These are phyloP conservation scores for Leishmania tropica DNA, from an alignment of 208 protist genomes.

Conservation along the genomic window DNA sequence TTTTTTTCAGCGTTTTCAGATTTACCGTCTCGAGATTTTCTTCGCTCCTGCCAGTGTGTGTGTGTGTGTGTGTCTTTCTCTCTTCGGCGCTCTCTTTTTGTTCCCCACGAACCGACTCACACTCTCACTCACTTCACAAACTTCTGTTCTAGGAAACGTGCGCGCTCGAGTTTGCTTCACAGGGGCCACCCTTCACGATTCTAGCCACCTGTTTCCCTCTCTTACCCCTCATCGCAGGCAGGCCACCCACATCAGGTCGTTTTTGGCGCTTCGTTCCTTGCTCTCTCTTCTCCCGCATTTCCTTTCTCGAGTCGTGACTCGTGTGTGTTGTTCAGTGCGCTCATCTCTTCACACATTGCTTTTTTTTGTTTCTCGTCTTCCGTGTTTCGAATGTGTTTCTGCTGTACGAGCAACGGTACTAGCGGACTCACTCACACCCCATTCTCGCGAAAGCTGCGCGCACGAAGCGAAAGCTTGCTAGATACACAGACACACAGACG, in stretches of 20 bases:
- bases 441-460: neutral
- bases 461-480: neutral
- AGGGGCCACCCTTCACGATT: neutral
- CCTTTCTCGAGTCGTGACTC: neutral
- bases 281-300: neutral
- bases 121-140: slow-evolving; percentile 6
- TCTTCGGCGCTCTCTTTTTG: neutral
- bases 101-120: neutral
- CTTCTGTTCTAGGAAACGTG: neutral
- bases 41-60: neutral
- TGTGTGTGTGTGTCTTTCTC: neutral
- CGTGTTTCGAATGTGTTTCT: slow-evolving; percentile 4
- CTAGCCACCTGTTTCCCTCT: neutral
- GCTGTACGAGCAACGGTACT: neutral
- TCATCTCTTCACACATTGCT: neutral
- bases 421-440: neutral
- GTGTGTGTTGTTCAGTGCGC: neutral
- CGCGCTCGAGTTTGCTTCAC: slow-evolving; percentile 5
- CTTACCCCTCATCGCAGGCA: neutral
- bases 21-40: slow-evolving; percentile 1
- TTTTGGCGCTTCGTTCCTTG: neutral
- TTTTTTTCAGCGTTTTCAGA: neutral
- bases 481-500: neutral
- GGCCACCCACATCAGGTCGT: neutral
- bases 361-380: slow-evolving; percentile 8